A percentile compares a stretch with the other conserved stretches of the same genome.
phyloP scores from a whole-genome alignment of 345 rosid species.

The Streptanthus diversifolius region DNA sequence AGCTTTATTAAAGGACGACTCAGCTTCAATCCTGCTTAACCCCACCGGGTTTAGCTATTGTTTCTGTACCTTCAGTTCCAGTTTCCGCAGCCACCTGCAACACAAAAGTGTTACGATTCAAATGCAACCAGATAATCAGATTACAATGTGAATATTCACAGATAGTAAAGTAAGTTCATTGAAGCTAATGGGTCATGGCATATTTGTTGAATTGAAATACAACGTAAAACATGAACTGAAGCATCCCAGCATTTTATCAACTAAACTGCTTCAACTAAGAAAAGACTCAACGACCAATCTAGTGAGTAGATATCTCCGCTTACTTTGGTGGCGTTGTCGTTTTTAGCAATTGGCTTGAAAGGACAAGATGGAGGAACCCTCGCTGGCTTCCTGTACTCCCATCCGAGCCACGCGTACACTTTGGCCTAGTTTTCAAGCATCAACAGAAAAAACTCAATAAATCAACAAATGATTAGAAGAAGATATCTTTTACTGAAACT shows the following conservation, averaged over 20 bases:
- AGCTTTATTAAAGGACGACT: constrained; percentile 10
- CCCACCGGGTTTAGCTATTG: constrained; percentile 20
- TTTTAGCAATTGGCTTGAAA: constrained; percentile 51
- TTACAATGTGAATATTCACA: not conserved
- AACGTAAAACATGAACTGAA: not conserved
- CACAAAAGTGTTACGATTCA: not conserved
- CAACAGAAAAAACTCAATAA: not conserved
- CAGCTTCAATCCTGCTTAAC: constrained; percentile 32
- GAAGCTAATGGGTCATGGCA: constrained; percentile 7
- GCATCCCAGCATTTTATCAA: not conserved
- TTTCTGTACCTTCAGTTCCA: constrained; percentile 18
- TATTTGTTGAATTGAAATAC: not conserved
- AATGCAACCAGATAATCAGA: not conserved
- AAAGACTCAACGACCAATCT: not conserved
- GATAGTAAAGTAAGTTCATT: not conserved
- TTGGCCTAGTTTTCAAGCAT: constrained; percentile 47
- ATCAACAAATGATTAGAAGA: not conserved
- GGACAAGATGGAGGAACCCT: constrained; percentile 88
- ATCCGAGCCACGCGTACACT: constrained; percentile 66
- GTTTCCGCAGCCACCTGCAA: constrained; percentile 25
- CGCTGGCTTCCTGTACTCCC: constrained; percentile 94
- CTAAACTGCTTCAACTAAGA: not conserved
- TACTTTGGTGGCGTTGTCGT: constrained; percentile 44
- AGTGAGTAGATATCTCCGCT: constrained; percentile 13
- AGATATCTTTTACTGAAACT: not conserved